Conservation (phyloP, 345 rosid genomes). For the Capsella bursapastoris region DNA sequence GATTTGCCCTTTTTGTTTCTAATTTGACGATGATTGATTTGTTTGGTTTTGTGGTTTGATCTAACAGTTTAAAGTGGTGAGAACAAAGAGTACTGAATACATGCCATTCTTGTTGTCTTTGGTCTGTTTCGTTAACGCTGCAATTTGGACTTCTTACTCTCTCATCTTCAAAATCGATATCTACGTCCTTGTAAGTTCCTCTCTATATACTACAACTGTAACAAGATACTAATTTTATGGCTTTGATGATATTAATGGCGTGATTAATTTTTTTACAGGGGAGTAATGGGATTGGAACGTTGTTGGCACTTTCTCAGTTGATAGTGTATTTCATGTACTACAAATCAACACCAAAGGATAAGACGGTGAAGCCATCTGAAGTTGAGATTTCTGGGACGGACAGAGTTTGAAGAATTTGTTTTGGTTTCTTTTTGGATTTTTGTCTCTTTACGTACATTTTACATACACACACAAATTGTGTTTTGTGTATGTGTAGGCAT, state of each 20-base stretch:
- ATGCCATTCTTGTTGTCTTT: slow-evolving; percentile 64
- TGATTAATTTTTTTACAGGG: slow-evolving; percentile 34
- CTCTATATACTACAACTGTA: too few species aligned
- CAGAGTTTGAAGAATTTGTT: background rate
- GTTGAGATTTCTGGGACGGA: slow-evolving; percentile 49
- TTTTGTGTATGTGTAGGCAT: slow-evolving; percentile 21
- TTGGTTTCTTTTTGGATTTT: too few species aligned
- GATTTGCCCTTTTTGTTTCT: background rate
- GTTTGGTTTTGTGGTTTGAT: background rate
- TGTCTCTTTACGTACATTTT: slow-evolving; percentile 11
- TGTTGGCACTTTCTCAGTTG: slow-evolving; percentile 49
- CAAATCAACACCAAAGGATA: slow-evolving; percentile 43
- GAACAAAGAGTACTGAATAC: slow-evolving; percentile 58
- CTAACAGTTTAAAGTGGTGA: slow-evolving; percentile 44
- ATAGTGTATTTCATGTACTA: slow-evolving; percentile 48
- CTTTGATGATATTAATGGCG: background rate
- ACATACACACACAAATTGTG: slow-evolving; percentile 24
- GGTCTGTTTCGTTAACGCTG: slow-evolving; percentile 47
- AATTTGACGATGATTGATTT: background rate
- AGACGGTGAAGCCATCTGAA: slow-evolving; percentile 40
- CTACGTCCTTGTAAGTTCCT: slow-evolving; percentile 51
- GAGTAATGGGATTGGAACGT: slow-evolving; percentile 67
- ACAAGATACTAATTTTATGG: background rate
- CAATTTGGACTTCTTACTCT: slow-evolving; percentile 50
- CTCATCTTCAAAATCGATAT: slow-evolving; percentile 48